Base-by-base conservation (phyloP, 2,329 filamentous ascomycete genomes). In the Colletotrichum viniferum region DNA sequence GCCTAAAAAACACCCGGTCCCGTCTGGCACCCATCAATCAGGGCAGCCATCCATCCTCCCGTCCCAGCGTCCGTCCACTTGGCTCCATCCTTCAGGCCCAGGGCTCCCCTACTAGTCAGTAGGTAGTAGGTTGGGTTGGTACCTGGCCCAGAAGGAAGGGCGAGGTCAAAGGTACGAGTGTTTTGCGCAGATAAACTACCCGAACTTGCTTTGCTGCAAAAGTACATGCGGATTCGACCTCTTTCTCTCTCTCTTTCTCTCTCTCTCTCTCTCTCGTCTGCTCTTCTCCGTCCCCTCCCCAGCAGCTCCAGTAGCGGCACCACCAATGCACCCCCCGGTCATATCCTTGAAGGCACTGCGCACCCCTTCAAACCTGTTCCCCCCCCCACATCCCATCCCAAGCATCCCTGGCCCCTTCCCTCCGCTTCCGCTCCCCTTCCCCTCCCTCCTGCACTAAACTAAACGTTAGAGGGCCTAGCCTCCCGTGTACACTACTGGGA, bases 41-140 rank as follows among this genome's bases (percentile, higher is more conserved):
- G 65, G 65, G 65, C 65, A 68, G 65, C 60, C 66, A 64, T 73
- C 48, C 58, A 61, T 74, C 66, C 43, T 69, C 38, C 56, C 71
- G 28, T 64, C 71, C 43, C 66, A 48, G 26, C 26, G 71, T 70
- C 58, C 71, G 66, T 65, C 38, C 69, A 36, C 56, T 36, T 43
- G 66, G 71, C 28, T 69, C 56, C 66, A 70, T 70, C 71, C 58
- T 70, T 24, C 48, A 43, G 61, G 48, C 48, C 48, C 72, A 71
- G 52, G 48, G 43, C 38, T 43, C 65, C 69, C 65, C 65, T 34
- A 43, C 69, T 68, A 48, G 26, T 56, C 34, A 34, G 24, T 48
- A 48, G 62, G 36, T 12, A 21, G 14, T 38, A 38, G 36, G 14
- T 38, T 18, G 14, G 30, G 58, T n/a, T 52, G 43, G 43, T 63